Evolutionary conservation across 306 rosid genomes (phyloP).

Genomic region (Vigna trinervia): DNA sequence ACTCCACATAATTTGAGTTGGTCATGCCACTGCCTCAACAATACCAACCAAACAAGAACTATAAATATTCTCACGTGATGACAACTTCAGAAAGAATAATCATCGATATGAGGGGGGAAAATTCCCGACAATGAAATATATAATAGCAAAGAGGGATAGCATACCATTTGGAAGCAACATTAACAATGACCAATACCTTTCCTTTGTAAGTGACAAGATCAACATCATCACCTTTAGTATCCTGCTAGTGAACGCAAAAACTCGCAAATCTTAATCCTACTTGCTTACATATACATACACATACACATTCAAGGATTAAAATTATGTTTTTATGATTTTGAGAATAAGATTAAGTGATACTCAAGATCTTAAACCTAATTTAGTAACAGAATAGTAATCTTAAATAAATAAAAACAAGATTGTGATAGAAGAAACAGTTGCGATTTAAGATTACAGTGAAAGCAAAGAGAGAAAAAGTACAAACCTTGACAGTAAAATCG

Average conservation of each 20-base stretch:
- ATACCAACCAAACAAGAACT: constrained; percentile 36
- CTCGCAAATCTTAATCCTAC: background rate
- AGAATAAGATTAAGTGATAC: background rate
- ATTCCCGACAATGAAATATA: background rate
- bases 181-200: constrained; percentile 73
- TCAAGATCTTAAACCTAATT: background rate
- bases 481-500: constrained; percentile 63
- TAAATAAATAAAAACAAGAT: background rate
- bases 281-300: too few relatives aligned
- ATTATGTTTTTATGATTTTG: background rate
- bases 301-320: background rate
- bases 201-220: constrained; percentile 72
- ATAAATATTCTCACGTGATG: constrained; percentile 5
- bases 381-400: background rate
- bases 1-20: constrained; percentile 78
- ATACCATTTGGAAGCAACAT: constrained; percentile 97
- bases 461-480: background rate
- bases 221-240: constrained; percentile 70
- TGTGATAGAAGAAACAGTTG: background rate
- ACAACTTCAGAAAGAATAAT: background rate
- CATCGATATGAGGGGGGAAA: background rate
- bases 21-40: constrained; percentile 78
- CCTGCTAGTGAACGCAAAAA: constrained; percentile 49
- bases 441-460: background rate
- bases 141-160: background rate